These are phyloP conservation scores for Trichophyton verrucosum DNA, from an alignment of 2,329 filamentous ascomycete genomes.

Conservation along the genomic window DNA sequence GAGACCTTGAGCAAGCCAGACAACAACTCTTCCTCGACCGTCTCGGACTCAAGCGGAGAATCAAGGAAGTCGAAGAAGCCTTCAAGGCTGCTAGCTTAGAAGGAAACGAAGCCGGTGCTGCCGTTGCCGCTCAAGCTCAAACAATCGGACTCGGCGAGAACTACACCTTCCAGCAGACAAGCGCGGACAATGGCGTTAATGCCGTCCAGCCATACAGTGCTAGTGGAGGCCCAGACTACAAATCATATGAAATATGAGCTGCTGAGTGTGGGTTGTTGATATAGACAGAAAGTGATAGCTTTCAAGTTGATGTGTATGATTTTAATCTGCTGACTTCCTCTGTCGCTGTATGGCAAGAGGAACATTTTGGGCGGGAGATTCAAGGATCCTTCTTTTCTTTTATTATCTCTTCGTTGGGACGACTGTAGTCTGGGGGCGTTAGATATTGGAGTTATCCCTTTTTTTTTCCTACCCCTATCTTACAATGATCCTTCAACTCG, in stretches of 20 bases:
- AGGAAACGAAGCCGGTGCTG: slow-evolving; percentile 31
- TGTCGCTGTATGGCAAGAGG: neutral
- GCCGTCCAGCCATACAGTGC: slow-evolving; percentile 31
- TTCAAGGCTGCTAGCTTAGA: slow-evolving; percentile 39
- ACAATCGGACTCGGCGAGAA: slow-evolving; percentile 25
- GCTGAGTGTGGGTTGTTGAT: neutral
- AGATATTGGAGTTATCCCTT: neutral
- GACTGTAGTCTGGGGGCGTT: slow-evolving; percentile 1
- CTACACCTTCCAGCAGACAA: slow-evolving; percentile 30
- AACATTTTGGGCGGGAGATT: neutral
- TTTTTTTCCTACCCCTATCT: neutral
- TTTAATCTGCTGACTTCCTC: neutral
- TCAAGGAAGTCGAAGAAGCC: slow-evolving; percentile 67
- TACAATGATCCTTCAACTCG: neutral
- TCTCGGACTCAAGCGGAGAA: slow-evolving; percentile 75
- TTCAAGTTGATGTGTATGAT: neutral
- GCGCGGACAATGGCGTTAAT: slow-evolving; percentile 16
- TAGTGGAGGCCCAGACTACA: slow-evolving; percentile 30
- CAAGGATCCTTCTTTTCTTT: neutral
- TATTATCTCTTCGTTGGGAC: neutral
- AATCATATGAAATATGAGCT: slow-evolving; percentile 30
- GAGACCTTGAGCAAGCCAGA: slow-evolving; percentile 80
- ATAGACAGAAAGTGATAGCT: neutral
- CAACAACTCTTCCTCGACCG: slow-evolving; percentile 92
- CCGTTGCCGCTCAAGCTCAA: slow-evolving; percentile 24